Base-by-base conservation (phyloP, 305 asterid genomes). In the Petunia hybrid region DNA sequence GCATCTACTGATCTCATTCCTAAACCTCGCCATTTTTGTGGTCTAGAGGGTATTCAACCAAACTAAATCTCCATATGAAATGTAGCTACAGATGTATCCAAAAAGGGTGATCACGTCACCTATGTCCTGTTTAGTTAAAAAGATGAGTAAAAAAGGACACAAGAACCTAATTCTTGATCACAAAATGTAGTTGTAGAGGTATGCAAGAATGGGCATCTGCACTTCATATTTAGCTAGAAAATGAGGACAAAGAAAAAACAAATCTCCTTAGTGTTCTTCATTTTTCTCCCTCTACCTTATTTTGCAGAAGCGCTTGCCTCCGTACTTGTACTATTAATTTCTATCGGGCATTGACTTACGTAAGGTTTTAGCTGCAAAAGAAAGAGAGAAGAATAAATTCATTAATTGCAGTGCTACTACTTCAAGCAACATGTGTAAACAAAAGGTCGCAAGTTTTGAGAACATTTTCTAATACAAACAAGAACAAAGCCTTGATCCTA, bases 341-440 rank as follows among this genome's bases (percentile, higher is more conserved):
- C 87, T 16, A 13, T 86, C n/a, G 90, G 88, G 68, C 93, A 87
- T 85, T 93, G 97, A 77, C 94, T 87, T 66, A 93, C 97, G 56
- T 91, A 91, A 9, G 97, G 95, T 83, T 90, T 91, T 38, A 93
- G 90, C 97, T 93, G 93, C 83, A 80, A 84, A 81, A n/a, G 73
- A 68, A 71, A 64, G 41, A 67, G 36, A 68, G 51, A 43, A 22
- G 38, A 5, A 10, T 10, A 8, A 7, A 38, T 38, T 39, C 4
- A 8, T 5, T 16, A 62, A 45, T 40, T 2, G 10, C 55, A 38
- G 46, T 74, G 39, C 36, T 35, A 51, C 16, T 6, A 73, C 46
- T 53, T 13, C 38, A 36, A 46, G 14, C 2, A 36, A 36, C 13
- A 6, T 4, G 4, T 35, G 48, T 14, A 53, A 51, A 73, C 7